Evolutionary conservation across 495 filamentous ascomycete genomes (phyloP).

Genomic region (Amniculicola lignicola): DNA sequence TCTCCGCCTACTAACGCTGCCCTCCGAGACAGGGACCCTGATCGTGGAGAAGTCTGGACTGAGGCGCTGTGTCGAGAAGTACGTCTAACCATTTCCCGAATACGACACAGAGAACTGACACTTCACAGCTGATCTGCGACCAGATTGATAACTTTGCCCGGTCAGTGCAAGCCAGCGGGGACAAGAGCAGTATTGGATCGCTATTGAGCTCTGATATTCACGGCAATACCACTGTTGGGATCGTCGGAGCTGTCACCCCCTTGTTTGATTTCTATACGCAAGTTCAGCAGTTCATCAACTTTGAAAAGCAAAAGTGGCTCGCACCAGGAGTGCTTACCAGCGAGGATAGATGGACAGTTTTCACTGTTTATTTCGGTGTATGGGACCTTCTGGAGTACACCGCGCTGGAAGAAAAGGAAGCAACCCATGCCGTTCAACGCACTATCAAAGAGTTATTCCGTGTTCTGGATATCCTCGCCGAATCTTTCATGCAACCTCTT

Average conservation of each 20-base stretch:
- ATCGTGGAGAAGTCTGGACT: slow-evolving; percentile 24
- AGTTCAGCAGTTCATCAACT: slow-evolving; percentile 29
- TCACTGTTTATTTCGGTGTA: slow-evolving; percentile 29
- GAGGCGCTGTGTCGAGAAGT: slow-evolving; percentile 30
- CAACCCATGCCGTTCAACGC: slow-evolving; percentile 25
- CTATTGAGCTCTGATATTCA: slow-evolving; percentile 21
- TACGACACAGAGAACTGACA: background rate
- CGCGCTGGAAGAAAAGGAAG: slow-evolving; percentile 10
- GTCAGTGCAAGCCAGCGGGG: slow-evolving; percentile 10
- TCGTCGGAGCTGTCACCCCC: slow-evolving; percentile 1
- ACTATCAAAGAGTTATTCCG: slow-evolving; percentile 29
- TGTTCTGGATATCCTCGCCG: slow-evolving; percentile 21
- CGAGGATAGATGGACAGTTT: slow-evolving; percentile 21
- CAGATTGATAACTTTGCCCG: slow-evolving; percentile 30
- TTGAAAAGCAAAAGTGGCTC: slow-evolving; percentile 8
- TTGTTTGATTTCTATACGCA: slow-evolving; percentile 29
- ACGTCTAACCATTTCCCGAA: background rate
- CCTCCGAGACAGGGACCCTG: slow-evolving; percentile 17
- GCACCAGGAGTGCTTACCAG: background rate
- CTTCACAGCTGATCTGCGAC: slow-evolving; percentile 22
- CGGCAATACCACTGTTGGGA: slow-evolving; percentile 24
- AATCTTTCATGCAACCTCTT: slow-evolving; percentile 15
- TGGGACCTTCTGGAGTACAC: slow-evolving; percentile 31
- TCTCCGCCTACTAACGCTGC: slow-evolving; percentile 24
- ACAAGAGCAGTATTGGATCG: slow-evolving; percentile 10